Evolutionary conservation across 169 alveolate species (phyloP), one percentile per base, ranked within the genome.

Genomic region (Plasmodium gallinaceum): DNA sequence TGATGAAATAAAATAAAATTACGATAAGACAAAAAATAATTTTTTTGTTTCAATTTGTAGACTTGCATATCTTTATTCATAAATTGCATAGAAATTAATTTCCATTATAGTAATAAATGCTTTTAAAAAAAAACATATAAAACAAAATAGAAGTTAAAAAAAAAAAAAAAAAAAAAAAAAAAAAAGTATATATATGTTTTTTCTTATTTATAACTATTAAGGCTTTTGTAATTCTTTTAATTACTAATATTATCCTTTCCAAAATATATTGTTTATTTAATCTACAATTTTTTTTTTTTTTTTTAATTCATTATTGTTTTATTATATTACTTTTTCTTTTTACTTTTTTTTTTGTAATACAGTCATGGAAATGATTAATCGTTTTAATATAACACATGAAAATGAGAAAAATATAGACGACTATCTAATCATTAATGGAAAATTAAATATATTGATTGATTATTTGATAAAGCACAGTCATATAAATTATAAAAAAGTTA

Each of bases 21-120:
- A 46, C 76, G 58, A 72, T 52, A 52, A 72, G 86, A 72, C 86
- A 70, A 51, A 72, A 24, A 7, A 68, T 37, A 37, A 22, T 48
- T 68, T 68, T 43, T 6, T 62, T 62, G 71, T 62, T 62, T 62
- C 48, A 62, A 22, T 62, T 24, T 7, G 22, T 62, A 68, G 12
- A 26, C 16, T 42, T 68, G 2, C 39, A 68, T 68, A 16, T 68
- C 42, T 68, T 39, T 68, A 45, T 26, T 62, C 22, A 32, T 62
- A 62, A 62, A 20, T 62, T 68, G 16, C 45, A 68, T 68, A 68
- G 42, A 68, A 68, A n/a, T 68, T 68, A 42, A n/a, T 8, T 42
- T 32, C 39, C 39, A 46, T 68, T 10, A 12, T 68, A 42, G 42
- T 68, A 43, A 39, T 16, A 43, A 68, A 18, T 43, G 61, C 7